Base-by-base conservation (phyloP, 768 basidiomycete species). In the Kwoniella dendrophila region DNA sequence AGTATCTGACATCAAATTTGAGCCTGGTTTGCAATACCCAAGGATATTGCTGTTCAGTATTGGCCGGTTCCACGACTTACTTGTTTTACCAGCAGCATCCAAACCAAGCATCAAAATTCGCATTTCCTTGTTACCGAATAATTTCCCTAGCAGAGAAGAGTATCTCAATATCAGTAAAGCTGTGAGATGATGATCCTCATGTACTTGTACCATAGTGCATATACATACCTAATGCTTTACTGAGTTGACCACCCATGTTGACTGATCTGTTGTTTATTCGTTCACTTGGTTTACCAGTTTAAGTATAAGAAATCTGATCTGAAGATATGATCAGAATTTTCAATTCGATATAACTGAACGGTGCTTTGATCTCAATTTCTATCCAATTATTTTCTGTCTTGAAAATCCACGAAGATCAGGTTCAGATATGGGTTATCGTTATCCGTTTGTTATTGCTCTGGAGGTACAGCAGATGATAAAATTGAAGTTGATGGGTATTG, bases 71-170 rank as follows among this genome's bases (percentile, higher is more conserved):
- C 2, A 83, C n/a, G n/a, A n/a, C 92, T 80, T 71, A 96, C 95
- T 98, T 20, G 95, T 98, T 83, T 98, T 98, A 76, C 95, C 95
- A 48, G 95, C 95, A 44, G 95, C 95, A 79, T 98, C 95, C 71
- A 98, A 84, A 43, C 95, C 95, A 72, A 97, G 83, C 95, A 98
- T 98, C 78, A 96, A 82, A 75, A 95, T 82, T 74, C 93, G 83
- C 95, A 98, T 98, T 85, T 98, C 95, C 85, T 93, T 95, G 85
- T 93, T 98, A 66, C 93, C 94, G 80, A 97, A 98, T 71, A 97
- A 83, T 83, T 89, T 91, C 78, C 86, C 92, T 95, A 24, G 16
- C 11, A 44, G 14, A 16, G 14, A 26, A 50, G 26, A 33, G 30
- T 33, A 34, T 8, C 20, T 57, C 40, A 51, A n/a, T 18, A 29